Evolutionary conservation across 2,329 filamentous ascomycete species (phyloP).

Genomic region (Cercospora sp.): DNA sequence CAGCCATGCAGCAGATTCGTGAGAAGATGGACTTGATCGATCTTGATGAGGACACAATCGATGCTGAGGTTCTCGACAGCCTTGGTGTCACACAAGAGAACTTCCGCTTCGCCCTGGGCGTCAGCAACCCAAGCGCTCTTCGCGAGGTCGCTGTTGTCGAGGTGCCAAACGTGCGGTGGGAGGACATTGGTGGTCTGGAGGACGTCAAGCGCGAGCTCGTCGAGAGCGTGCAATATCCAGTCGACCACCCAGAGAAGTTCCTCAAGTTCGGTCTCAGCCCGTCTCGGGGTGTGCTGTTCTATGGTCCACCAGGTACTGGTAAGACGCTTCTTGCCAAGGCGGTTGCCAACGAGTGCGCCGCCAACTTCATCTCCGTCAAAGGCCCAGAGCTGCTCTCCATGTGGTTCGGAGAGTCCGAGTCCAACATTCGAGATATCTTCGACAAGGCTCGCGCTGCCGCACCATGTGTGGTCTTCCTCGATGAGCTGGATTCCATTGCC

Average conservation of each 20-base stretch:
- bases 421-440: slow-evolving; percentile 99
- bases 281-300: slow-evolving; percentile 97
- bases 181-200: slow-evolving; percentile 98
- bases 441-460: slow-evolving; percentile 98
- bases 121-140: slow-evolving; percentile 97
- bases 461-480: slow-evolving; percentile 97
- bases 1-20: slow-evolving; percentile 99
- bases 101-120: slow-evolving; percentile 97
- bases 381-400: slow-evolving; percentile 97
- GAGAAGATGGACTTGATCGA: slow-evolving; percentile 99
- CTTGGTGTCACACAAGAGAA: slow-evolving; percentile 99
- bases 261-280: slow-evolving; percentile 99
- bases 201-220: slow-evolving; percentile 99
- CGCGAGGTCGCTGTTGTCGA: slow-evolving; percentile 99
- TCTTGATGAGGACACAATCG: slow-evolving; percentile 97
- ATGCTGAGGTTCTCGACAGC: slow-evolving; percentile 96
- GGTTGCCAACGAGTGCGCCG: slow-evolving; percentile 97
- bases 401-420: slow-evolving; percentile 99
- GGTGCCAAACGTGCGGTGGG: slow-evolving; percentile 98
- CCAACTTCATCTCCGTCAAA: slow-evolving; percentile 99
- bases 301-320: slow-evolving; percentile 98
- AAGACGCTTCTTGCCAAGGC: slow-evolving; percentile 99
- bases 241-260: slow-evolving; percentile 99
- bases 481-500: slow-evolving; percentile 97
- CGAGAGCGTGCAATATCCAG: slow-evolving; percentile 97